Conservation (phyloP, 129 eudicot species). For the Flaveria brownii region DNA sequence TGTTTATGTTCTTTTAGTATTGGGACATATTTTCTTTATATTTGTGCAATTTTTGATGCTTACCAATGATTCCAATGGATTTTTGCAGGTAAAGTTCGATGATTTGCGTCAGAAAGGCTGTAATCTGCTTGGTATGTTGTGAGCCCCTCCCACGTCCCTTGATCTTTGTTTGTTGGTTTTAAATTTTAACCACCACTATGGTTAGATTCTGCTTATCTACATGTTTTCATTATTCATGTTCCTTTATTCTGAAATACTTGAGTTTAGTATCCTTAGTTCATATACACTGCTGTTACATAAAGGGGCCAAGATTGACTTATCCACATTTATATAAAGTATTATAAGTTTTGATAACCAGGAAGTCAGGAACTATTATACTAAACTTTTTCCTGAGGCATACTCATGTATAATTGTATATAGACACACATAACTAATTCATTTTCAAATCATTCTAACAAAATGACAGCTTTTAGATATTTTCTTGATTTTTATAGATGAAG, state of each 20-base stretch:
- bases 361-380: neutral
- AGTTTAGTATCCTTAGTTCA: slow-evolving; percentile 15
- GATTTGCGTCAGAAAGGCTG: slow-evolving; percentile 70
- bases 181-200: neutral
- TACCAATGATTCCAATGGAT: neutral
- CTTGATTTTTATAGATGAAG: neutral
- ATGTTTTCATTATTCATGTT: neutral
- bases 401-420: neutral
- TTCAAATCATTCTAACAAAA: neutral
- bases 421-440: slow-evolving; percentile 2
- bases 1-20: neutral
- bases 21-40: neutral
- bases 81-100: slow-evolving; percentile 63
- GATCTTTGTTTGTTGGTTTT: slow-evolving; percentile 9
- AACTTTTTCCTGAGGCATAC: neutral
- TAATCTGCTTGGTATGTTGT: slow-evolving; percentile 71
- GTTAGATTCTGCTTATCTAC: neutral
- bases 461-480: neutral
- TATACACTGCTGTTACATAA: neutral
- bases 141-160: slow-evolving; percentile 25
- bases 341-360: slow-evolving; percentile 8
- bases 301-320: neutral
- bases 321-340: neutral
- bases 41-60: neutral
- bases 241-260: slow-evolving; percentile 12